These are phyloP conservation scores for Eucalyptus lansdowneana DNA, from an alignment of 345 rosid genomes.

Conservation along the genomic window DNA sequence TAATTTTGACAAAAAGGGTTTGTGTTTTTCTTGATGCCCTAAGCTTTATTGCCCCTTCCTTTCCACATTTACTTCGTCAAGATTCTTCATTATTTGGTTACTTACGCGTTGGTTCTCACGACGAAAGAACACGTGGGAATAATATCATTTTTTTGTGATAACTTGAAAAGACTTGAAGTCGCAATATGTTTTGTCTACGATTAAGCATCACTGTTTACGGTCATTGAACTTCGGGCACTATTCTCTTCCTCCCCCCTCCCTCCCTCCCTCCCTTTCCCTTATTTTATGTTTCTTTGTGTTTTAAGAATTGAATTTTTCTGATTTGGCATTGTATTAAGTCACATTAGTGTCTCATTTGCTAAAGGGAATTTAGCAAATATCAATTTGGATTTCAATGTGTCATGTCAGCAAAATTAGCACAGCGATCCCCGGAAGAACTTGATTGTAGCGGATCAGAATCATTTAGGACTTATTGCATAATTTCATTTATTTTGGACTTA, in stretches of 20 bases:
- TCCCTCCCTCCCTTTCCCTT: background rate
- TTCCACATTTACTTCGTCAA: background rate
- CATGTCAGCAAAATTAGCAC: background rate
- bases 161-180: background rate
- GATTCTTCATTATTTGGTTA: background rate
- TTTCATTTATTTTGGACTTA: background rate
- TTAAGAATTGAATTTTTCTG: background rate
- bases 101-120: background rate
- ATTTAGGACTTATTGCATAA: background rate
- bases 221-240: too few relatives aligned
- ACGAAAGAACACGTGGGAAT: background rate
- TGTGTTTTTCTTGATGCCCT: background rate
- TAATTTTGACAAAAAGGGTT: constrained; percentile 3
- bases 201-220: background rate
- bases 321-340: background rate
- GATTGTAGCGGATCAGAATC: background rate
- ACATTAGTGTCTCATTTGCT: background rate
- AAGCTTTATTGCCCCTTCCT: background rate
- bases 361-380: background rate
- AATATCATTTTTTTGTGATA: background rate
- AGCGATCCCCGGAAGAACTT: background rate
- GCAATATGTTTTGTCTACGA: background rate
- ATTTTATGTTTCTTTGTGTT: background rate
- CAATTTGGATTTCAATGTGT: background rate
- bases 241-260: background rate